Evolutionary conservation across 345 rosid genomes (phyloP).

Genomic region (Acer negundo): DNA sequence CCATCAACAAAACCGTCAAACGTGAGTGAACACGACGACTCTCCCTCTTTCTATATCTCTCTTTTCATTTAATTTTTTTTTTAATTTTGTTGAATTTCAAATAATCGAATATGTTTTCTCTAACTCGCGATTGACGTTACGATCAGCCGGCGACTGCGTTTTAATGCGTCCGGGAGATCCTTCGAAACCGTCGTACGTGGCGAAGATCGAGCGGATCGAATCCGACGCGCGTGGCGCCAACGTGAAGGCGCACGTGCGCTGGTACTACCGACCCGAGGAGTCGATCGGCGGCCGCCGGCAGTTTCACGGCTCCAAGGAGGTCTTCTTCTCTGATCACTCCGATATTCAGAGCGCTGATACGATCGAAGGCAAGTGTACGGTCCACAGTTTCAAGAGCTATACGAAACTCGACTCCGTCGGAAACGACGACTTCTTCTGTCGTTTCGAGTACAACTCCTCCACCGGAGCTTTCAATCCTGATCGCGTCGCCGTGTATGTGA

Average conservation of each 20-base stretch:
- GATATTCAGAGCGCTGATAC: constrained; percentile 92
- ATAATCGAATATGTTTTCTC: not conserved
- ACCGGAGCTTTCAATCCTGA: constrained; percentile 93
- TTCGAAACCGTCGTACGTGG: constrained; percentile 82
- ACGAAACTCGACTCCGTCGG: constrained; percentile 91
- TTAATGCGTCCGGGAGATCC: constrained; percentile 92
- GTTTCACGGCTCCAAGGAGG: constrained; percentile 96
- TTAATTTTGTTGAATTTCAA: not conserved
- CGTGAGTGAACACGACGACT: constrained; percentile 36
- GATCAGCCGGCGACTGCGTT: constrained; percentile 85
- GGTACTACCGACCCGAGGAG: constrained; percentile 99
- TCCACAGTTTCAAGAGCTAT: constrained; percentile 83
- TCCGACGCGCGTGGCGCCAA: constrained; percentile 75
- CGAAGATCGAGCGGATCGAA: constrained; percentile 87
- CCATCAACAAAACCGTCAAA: constrained; percentile 72
- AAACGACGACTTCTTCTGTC: constrained; percentile 95
- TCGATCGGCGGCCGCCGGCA: constrained; percentile 92
- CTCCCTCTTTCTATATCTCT: not conserved
- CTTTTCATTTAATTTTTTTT: no score
- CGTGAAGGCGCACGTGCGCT: constrained; percentile 78
- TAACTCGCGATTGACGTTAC: not conserved
- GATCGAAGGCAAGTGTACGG: constrained; percentile 89
- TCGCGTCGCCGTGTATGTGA: constrained; percentile 87
- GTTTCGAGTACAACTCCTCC: constrained; percentile 89
- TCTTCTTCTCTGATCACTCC: constrained; percentile 86